Evolutionary conservation across 2,329 filamentous ascomycete genomes (phyloP).

Genomic region (Trichoderma citrinoviride): DNA sequence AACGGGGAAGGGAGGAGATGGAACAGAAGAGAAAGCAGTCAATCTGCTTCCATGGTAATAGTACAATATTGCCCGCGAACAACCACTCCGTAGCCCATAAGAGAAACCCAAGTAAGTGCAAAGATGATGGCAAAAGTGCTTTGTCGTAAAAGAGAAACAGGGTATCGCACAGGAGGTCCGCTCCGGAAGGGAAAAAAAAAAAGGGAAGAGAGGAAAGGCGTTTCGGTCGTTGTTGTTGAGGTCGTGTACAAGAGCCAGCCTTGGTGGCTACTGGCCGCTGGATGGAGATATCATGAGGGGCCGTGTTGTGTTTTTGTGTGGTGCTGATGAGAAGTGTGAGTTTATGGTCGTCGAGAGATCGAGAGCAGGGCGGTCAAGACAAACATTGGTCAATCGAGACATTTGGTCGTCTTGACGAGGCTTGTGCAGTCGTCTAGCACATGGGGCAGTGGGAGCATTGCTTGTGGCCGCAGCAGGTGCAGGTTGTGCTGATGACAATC

Average conservation of each 20-base stretch:
- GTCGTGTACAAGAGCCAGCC: not conserved
- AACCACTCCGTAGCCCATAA: not conserved
- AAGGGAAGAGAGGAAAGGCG: not conserved
- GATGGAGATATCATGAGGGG: not conserved
- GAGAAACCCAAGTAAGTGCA: not conserved
- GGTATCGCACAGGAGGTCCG: slow-evolving; percentile 20
- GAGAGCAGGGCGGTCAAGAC: not conserved
- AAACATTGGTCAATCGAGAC: not conserved
- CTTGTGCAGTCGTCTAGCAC: slow-evolving; percentile 30
- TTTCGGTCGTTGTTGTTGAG: not conserved
- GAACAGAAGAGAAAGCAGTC: not conserved
- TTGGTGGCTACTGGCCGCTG: not conserved
- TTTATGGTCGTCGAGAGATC: not conserved
- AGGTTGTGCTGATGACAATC: slow-evolving; percentile 56
- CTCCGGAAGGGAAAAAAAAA: not conserved
- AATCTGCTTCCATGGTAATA: not conserved
- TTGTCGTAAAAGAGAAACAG: not conserved
- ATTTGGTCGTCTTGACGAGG: not conserved
- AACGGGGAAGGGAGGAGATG: not conserved
- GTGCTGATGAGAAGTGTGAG: not conserved
- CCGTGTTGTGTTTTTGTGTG: not conserved
- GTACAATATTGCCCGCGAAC: not conserved
- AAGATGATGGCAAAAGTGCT: not conserved
- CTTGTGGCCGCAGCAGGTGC: slow-evolving; percentile 49
- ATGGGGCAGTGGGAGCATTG: slow-evolving; percentile 48